phyloP scores from a whole-genome alignment of 2,329 filamentous ascomycete genomes.

The Talaromyces sp. region DNA sequence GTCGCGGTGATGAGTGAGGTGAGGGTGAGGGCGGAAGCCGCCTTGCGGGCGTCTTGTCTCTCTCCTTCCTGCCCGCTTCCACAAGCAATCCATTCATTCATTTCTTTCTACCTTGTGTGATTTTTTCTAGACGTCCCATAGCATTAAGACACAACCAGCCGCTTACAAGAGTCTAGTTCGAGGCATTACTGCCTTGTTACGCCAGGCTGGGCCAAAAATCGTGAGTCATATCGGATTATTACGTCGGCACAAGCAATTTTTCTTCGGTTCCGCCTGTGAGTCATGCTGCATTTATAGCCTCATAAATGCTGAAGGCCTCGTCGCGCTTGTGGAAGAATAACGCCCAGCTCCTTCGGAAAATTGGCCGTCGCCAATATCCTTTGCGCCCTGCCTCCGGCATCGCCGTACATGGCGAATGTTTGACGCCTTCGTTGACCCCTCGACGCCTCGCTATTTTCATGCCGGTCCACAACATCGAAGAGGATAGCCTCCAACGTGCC shows the following conservation, averaged over 20 bases:
- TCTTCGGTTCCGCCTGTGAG: background rate
- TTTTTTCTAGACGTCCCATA: background rate
- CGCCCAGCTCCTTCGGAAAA: background rate
- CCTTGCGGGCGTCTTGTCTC: background rate
- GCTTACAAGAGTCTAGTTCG: background rate
- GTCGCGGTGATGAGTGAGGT: background rate
- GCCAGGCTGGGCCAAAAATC: background rate
- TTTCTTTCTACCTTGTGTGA: background rate
- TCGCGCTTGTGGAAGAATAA: conserved; percentile 2
- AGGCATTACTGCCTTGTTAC: background rate
- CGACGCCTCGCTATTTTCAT: conserved; percentile 17
- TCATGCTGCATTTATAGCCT: background rate
- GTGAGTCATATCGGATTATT: background rate
- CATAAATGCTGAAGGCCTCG: conserved; percentile 8
- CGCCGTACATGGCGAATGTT: conserved; percentile 6
- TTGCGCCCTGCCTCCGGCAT: background rate
- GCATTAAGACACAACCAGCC: background rate
- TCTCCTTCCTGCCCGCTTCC: background rate
- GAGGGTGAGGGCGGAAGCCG: background rate
- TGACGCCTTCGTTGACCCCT: background rate
- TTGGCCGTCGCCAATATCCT: background rate
- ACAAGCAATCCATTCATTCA: too few species aligned
- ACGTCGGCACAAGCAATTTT: conserved; percentile 1
- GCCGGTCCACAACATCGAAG: conserved; percentile 17
- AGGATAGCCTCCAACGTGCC: conserved; percentile 18